A percentile compares a stretch with the other conserved stretches of the same genome.
Evolutionary conservation across 371 early-diverging fungal species (phyloP).

Genomic region (Actinomucor elegans): DNA sequence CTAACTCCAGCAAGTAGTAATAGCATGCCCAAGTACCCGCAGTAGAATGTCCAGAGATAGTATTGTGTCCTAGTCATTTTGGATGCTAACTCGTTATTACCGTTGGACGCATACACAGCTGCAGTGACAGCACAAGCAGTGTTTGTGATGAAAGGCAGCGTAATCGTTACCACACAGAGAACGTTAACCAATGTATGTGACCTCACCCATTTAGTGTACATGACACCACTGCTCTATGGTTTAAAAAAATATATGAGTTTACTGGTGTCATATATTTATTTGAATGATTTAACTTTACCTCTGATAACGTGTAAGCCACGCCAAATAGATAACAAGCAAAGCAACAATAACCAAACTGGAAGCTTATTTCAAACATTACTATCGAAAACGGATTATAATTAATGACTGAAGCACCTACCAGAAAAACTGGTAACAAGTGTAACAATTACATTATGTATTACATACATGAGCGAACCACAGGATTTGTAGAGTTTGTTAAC

Average conservation of each 20-base stretch:
- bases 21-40: slow-evolving; percentile 11
- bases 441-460: slow-evolving; percentile 10
- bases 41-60: slow-evolving; percentile 6
- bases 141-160: slow-evolving; percentile 8
- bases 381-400: neutral
- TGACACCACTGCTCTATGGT: slow-evolving; percentile 6
- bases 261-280: too few relatives aligned
- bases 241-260: too few relatives aligned
- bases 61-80: neutral
- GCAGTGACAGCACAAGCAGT: slow-evolving; percentile 1
- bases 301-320: slow-evolving; percentile 15
- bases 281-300: too few relatives aligned
- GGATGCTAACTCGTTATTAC: neutral
- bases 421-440: neutral
- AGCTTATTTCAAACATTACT: slow-evolving; percentile 9
- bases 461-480: slow-evolving; percentile 15
- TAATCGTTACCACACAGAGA: slow-evolving; percentile 1
- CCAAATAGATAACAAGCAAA: slow-evolving; percentile 15
- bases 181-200: slow-evolving; percentile 8
- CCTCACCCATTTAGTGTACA: slow-evolving; percentile 11
- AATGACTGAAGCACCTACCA: neutral
- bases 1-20: slow-evolving; percentile 28
- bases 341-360: slow-evolving; percentile 12
- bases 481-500: slow-evolving; percentile 10
- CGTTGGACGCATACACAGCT: neutral